Conservation (phyloP, 176 grass and related monocot species). For the Oryza glaberrima region DNA sequence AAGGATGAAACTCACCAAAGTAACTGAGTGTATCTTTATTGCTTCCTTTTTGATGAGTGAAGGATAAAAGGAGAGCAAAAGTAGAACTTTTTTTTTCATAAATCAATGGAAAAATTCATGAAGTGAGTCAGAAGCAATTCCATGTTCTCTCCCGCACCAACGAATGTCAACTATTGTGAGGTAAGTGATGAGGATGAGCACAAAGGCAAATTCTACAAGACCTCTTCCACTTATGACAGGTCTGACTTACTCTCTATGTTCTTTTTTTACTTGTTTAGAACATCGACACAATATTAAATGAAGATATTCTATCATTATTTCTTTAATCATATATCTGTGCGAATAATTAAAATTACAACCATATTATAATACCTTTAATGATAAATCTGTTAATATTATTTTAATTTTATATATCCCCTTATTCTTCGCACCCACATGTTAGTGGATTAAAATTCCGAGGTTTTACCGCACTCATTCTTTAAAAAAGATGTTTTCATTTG, state of each 20-base stretch:
- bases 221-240: slow-evolving; percentile 38
- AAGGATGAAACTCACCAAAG: slow-evolving; percentile 31
- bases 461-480: too few species aligned
- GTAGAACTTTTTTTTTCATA: slow-evolving; percentile 40
- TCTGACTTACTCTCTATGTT: neutral
- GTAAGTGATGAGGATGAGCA: slow-evolving; percentile 47
- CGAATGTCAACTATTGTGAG: slow-evolving; percentile 51
- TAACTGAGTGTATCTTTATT: slow-evolving; percentile 20
- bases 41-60: slow-evolving; percentile 25
- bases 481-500: too few species aligned
- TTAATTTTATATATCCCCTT: too few species aligned
- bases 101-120: slow-evolving; percentile 45
- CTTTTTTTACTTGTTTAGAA: neutral
- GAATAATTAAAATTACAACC: neutral
- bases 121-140: slow-evolving; percentile 61
- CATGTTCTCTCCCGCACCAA: slow-evolving; percentile 41
- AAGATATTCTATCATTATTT: neutral
- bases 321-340: neutral
- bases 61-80: slow-evolving; percentile 26
- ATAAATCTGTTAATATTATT: neutral
- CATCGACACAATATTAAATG: neutral
- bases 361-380: neutral
- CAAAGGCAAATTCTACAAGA: slow-evolving; percentile 29
- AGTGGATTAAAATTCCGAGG: too few species aligned
- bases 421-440: too few species aligned